Base-by-base conservation (phyloP, 345 rosid species). In the Salix purpurea region DNA sequence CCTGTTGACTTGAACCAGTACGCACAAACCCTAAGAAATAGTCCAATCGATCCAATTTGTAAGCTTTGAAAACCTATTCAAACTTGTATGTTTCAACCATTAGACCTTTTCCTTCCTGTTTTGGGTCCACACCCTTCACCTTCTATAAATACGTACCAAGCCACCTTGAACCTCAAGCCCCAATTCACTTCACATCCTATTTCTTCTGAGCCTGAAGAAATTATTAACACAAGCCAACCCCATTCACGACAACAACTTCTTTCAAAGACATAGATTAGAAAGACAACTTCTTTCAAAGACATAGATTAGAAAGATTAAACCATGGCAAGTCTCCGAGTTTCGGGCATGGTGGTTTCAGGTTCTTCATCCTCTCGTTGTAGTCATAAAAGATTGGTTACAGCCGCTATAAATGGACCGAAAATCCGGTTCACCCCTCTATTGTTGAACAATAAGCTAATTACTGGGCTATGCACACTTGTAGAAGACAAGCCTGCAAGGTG, bases 301-400 rank as follows among this genome's bases (percentile, higher is more conserved):
- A 44, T 12, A 50, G 21, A 50, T 18, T 50, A 6, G 58, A 18
- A 4, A 50, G n/a, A 50, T 50, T 50, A 6, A 18, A 50, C n/a
- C 44, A 82, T 80, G 84, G 86, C 82, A 48, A 74, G 77, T 7
- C 23, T 74, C 66, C 72, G 50, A 74, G 71, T 81, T 76, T 79
- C 89, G 75, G 61, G 60, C 71, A 2, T 62, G 46, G 61, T 72
- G 44, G 54, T 69, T 76, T 37, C 61, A 28, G 40, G 75, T 21
- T 18, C 69, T 5, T 67, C 72, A 18, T 79, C 82, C 3, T 46
- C 70, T 24, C 23, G 6, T 11, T 28, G 39, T 5, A 68, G 56
- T 6, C 67, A 61, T 24, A 66, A 74, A 30, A 30, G 21, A 48
- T 30, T 40, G 37, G 52, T 65, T 12, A 30, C 44, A 70, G 82